Base-by-base conservation (phyloP, 2,329 filamentous ascomycete species). In the Microcyclospora tardicrescens region DNA sequence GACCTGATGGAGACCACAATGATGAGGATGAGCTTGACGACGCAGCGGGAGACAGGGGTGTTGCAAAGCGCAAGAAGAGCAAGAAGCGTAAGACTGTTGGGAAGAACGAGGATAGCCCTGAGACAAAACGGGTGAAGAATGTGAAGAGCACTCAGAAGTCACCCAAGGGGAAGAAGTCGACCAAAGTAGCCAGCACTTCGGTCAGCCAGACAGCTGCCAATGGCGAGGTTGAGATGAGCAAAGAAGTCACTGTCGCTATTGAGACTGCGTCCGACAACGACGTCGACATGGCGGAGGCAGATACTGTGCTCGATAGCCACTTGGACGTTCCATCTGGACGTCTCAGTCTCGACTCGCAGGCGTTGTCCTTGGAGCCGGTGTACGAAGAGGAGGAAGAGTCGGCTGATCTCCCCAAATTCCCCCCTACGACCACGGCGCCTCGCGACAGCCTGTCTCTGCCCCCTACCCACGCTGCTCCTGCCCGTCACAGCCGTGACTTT, bases 321-420 rank as follows among this genome's bases (percentile, higher is more conserved):
- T 24, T 24, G 19, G 19, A 24, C 19, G 19, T 24, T 15, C 35
- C 36, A 5, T 41, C 42, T 11, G 28, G 29, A 12, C 38, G 41
- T 31, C 46, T 40, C 32, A 51, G 48, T 24, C 14, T 51, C n/a
- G 53, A 56, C 11, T 49, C 47, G 16, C 53, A 55, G 24, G 44
- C 43, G 29, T 33, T 39, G 10, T 38, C 45, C 10, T 51, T 60
- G 15, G 53, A 58, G 37, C 54, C 55, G 4, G 47, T 60, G 28
- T 54, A 51, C 39, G 57, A 60, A 33, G 56, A 58, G 40, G 54
- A 59, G 37, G 52, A 53, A 34, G 53, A 52, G 13, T 43, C 36
- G 8, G 45, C 39, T 16, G 43, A 33, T 29, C 36, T 53, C 16
- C 36, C 50, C 6, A 24, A 24, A 24, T 8, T 24, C 19, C 19